These are phyloP conservation scores for Primulina eburnea DNA, from an alignment of 257 asterid genomes.

Conservation along the genomic window DNA sequence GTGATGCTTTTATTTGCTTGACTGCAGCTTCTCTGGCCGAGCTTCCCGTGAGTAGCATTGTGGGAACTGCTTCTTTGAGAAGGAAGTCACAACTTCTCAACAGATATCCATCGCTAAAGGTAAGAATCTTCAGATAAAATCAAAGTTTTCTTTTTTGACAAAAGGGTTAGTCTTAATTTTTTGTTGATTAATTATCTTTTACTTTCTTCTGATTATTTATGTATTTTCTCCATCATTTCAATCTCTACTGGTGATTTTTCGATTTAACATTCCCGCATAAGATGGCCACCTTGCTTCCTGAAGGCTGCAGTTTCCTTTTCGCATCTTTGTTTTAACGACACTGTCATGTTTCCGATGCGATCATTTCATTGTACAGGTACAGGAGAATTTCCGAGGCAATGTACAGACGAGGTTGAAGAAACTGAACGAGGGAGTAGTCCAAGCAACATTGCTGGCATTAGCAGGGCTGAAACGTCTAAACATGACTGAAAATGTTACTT, in stretches of 20 bases:
- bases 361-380: conserved; percentile 48
- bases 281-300: not conserved
- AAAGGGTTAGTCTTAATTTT: not conserved
- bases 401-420: conserved; percentile 88
- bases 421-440: conserved; percentile 87
- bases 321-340: not conserved
- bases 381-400: conserved; percentile 91
- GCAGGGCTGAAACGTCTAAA: conserved; percentile 89
- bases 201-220: not conserved
- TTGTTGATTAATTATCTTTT: not conserved
- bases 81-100: conserved; percentile 95
- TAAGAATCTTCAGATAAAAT: conserved; percentile 23
- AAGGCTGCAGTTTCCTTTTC: not conserved
- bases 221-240: not conserved
- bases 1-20: conserved; percentile 91
- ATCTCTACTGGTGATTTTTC: not conserved
- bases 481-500: conserved; percentile 76
- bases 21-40: conserved; percentile 71
- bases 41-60: conserved; percentile 76
- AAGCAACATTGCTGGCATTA: conserved; percentile 84
- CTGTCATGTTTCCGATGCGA: conserved; percentile 13
- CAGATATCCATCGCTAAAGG: conserved; percentile 72
- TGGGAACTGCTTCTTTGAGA: conserved; percentile 94
- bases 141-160: not conserved
- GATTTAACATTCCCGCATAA: too few species aligned